phyloP scores from a whole-genome alignment of 495 filamentous ascomycete species.

The Cairneyella variabilis region DNA sequence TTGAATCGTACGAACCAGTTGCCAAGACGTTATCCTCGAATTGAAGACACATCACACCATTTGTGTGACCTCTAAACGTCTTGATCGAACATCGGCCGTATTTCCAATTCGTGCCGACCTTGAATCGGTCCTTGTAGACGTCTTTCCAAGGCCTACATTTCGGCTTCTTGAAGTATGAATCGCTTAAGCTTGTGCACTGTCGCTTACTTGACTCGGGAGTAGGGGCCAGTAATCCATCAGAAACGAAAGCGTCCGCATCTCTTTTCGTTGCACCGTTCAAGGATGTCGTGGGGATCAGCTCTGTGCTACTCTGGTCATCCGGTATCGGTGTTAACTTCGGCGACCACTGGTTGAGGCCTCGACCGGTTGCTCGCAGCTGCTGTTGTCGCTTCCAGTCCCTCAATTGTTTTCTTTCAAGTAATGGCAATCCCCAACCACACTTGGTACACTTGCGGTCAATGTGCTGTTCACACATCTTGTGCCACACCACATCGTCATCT shows the following conservation, averaged over 20 bases:
- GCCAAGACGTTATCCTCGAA: conserved; percentile 91
- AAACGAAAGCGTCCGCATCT: conserved; percentile 10
- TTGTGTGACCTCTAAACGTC: conserved; percentile 81
- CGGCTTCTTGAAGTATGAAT: conserved; percentile 25
- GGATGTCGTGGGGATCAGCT: not conserved
- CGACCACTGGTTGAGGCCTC: conserved; percentile 50
- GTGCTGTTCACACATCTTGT: conserved; percentile 98
- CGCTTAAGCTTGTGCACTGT: conserved; percentile 20
- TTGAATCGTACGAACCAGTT: conserved; percentile 91
- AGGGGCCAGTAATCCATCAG: conserved; percentile 5
- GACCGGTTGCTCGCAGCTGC: conserved; percentile 55
- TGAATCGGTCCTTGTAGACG: conserved; percentile 82
- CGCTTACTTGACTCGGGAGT: conserved; percentile 39
- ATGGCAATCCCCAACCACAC: conserved; percentile 91
- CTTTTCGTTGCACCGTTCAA: conserved; percentile 15
- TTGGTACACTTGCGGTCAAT: conserved; percentile 95
- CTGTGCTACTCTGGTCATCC: conserved; percentile 22
- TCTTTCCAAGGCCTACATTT: conserved; percentile 82
- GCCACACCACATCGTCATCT: conserved; percentile 97
- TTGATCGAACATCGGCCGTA: conserved; percentile 81
- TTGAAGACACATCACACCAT: conserved; percentile 94
- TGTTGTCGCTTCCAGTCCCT: conserved; percentile 85
- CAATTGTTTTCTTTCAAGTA: conserved; percentile 82
- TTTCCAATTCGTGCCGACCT: conserved; percentile 94
- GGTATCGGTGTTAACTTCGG: conserved; percentile 46